Percentiles rank a stretch among this genome's conserved stretches.
phyloP scores from a whole-genome alignment of 176 grass and related monocot genomes.

The Oryza rufipogon region DNA sequence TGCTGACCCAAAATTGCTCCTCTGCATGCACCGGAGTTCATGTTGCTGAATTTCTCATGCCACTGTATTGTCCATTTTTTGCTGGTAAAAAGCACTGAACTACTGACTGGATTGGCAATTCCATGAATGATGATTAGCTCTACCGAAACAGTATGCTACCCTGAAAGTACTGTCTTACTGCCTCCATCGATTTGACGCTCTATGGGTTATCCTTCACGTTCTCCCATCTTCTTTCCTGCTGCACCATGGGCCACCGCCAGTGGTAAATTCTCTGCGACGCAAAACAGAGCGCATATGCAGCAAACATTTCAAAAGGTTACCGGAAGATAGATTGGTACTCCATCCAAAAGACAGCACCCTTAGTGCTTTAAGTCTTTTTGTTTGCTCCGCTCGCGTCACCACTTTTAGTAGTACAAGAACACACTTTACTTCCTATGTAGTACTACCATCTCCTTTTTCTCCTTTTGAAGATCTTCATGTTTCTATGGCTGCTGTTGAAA shows the following conservation, averaged over 20 bases:
- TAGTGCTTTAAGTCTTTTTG: neutral
- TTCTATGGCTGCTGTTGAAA: neutral
- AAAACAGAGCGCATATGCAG: neutral
- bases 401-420: neutral
- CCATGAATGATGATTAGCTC: neutral
- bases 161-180: neutral
- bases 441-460: neutral
- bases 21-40: neutral
- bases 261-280: neutral
- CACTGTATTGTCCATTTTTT: neutral
- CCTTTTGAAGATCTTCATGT: neutral
- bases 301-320: neutral
- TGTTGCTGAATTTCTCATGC: too few species aligned
- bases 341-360: neutral
- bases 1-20: neutral
- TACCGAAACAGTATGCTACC: neutral
- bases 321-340: neutral
- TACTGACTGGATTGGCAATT: too few species aligned
- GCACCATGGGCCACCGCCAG: too few species aligned
- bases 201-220: too few species aligned
- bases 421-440: neutral
- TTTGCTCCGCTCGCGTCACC: neutral
- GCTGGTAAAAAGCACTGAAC: neutral
- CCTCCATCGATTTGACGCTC: too few species aligned
- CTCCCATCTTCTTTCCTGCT: neutral